phyloP scores from a whole-genome alignment of 1,284 basidiomycete genomes.

The Rhizoctonia solani region DNA sequence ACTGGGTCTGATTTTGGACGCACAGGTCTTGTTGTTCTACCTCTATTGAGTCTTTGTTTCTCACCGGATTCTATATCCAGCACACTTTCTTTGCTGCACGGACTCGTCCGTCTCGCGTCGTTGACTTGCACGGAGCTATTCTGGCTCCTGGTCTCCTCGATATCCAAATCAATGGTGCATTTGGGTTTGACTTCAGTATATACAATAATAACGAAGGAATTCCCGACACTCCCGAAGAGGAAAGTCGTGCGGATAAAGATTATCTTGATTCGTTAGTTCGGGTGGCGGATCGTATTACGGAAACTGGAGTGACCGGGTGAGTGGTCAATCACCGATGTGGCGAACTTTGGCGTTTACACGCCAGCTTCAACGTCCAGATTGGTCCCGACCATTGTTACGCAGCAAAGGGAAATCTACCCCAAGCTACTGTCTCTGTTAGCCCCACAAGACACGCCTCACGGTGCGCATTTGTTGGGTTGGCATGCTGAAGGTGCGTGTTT shows the following conservation, averaged over 20 bases:
- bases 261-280: constrained; percentile 71
- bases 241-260: constrained; percentile 56
- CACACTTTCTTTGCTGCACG: constrained; percentile 64
- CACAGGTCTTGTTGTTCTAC: constrained; percentile 57
- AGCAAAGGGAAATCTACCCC: constrained; percentile 23
- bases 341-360: not conserved
- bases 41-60: not conserved
- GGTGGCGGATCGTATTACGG: constrained; percentile 75
- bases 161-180: constrained; percentile 86
- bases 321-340: constrained; percentile 43
- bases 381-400: constrained; percentile 27
- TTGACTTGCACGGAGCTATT: constrained; percentile 74
- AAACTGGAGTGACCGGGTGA: constrained; percentile 86
- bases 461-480: constrained; percentile 25
- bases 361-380: not conserved
- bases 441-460: constrained; percentile 7
- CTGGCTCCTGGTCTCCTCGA: constrained; percentile 79
- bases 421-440: constrained; percentile 11
- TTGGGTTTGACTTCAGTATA: constrained; percentile 87
- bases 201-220: constrained; percentile 52
- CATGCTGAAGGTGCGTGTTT: constrained; percentile 32
- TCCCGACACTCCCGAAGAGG: not conserved
- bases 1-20: constrained; percentile 68
- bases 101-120: constrained; percentile 61
- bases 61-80: constrained; percentile 44